Evolutionary conservation across 1,284 basidiomycete species (phyloP).

Genomic region (Kalmanozyma brasiliensis): DNA sequence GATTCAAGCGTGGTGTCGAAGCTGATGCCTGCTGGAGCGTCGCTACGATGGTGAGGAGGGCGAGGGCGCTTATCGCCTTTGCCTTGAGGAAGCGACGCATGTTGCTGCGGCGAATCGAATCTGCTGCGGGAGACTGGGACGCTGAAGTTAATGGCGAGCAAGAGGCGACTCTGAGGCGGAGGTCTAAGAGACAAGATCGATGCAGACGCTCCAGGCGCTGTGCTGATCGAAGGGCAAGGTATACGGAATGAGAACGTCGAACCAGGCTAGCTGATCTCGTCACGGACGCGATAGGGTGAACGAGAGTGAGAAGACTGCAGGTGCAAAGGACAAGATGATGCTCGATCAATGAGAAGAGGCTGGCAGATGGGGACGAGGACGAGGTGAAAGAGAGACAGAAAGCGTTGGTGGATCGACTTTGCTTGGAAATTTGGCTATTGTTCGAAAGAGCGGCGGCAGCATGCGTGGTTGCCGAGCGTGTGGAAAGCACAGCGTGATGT

Average conservation of each 20-base stretch:
- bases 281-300: neutral
- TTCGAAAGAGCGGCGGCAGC: too few relatives aligned
- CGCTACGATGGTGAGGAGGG: conserved; percentile 21
- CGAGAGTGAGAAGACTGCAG: neutral
- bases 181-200: too few relatives aligned
- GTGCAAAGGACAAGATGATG: too few relatives aligned
- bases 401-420: too few relatives aligned
- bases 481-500: neutral
- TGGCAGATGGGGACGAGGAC: neutral
- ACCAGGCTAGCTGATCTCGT: neutral
- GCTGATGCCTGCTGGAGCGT: conserved; percentile 12
- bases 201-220: conserved; percentile 13
- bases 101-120: neutral
- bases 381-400: too few relatives aligned
- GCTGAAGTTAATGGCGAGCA: too few relatives aligned
- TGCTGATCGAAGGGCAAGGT: too few relatives aligned
- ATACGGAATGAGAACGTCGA: neutral
- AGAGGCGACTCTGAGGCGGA: too few relatives aligned
- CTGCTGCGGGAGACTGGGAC: neutral
- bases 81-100: conserved; percentile 13
- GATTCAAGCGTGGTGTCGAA: conserved; percentile 40
- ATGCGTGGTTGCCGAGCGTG: neutral
- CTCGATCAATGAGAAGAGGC: neutral
- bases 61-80: conserved; percentile 19
- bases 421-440: neutral